phyloP scores from a whole-genome alignment of 352 stramenopile species.

The Phytophthora pseudosyringae region DNA sequence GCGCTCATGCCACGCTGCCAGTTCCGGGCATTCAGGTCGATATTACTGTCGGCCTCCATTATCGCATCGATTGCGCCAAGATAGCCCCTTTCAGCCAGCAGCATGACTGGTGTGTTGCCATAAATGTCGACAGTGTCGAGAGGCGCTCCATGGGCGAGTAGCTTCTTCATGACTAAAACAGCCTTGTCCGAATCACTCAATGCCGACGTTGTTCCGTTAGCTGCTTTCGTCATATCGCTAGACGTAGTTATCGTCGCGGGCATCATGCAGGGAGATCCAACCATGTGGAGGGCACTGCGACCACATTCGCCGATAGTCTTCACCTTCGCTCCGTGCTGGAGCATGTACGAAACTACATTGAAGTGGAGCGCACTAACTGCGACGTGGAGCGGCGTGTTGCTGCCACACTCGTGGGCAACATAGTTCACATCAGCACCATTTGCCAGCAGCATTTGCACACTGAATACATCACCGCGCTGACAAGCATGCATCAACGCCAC shows the following conservation, averaged over 20 bases:
- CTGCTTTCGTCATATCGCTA: constrained; percentile 31
- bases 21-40: constrained; percentile 80
- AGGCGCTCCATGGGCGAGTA: constrained; percentile 72
- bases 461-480: constrained; percentile 82
- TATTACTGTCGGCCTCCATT: constrained; percentile 68
- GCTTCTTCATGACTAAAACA: constrained; percentile 83
- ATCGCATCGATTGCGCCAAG: constrained; percentile 78
- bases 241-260: constrained; percentile 50
- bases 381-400: constrained; percentile 83
- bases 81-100: constrained; percentile 75
- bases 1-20: constrained; percentile 85
- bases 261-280: constrained; percentile 70
- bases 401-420: constrained; percentile 78
- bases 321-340: constrained; percentile 87
- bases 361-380: constrained; percentile 84
- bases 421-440: constrained; percentile 91
- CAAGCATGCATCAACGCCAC: constrained; percentile 89
- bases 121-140: constrained; percentile 81
- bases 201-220: constrained; percentile 28
- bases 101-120: constrained; percentile 83
- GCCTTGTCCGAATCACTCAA: constrained; percentile 64
- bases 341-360: constrained; percentile 87
- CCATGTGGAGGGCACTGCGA: constrained; percentile 80
- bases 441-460: constrained; percentile 88
- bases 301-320: constrained; percentile 74